Evolutionary conservation across 768 basidiomycete species (phyloP), one percentile per base, ranked within the genome.

Genomic region (Pleurotus tuber-regium): DNA sequence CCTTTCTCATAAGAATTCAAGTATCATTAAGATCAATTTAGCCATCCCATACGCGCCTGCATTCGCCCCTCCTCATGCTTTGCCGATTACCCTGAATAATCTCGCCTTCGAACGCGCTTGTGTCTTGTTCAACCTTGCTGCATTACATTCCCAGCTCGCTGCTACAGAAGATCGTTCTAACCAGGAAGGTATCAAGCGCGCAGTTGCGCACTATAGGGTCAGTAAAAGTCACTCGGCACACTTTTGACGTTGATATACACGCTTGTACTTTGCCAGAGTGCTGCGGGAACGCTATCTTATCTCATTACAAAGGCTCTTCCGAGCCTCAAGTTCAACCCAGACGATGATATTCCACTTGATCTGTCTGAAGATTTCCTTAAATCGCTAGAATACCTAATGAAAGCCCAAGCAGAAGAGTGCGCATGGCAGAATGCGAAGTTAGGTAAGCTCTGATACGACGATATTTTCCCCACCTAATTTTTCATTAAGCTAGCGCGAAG

Each of bases 331-430:
- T 69, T 76, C 18, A 64, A 78, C 0, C 67, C 72, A 5, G 74
- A 78, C 16, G 72, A 73, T 36, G 74, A 82, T n/a, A 61, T 65
- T 1, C 82, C 86, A 0, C 58, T 74, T 12, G 96, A 98, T 63
- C 75, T 97, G 23, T 78, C 85, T 0, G 67, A 70, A 21, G 61
- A 79, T 0, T 85, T 87, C 58, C 60, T 90, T 19, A 74, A 72
- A 41, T 75, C 82, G 23, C 62, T 97, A 36, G 83, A 90, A 61
- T 79, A 69, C 56, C 77, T 98, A 50, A 87, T 92, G 82, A 77
- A 95, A 4, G 93, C 93, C 0, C 92, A 98, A 66, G 95, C 94
- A 1, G 96, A 98, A 59, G 97, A 99, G 70, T 96, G 92, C 63
- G 92, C 85, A 35, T 98, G 95, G 95, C 94, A 96, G 63, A 80